Evolutionary conservation across 176 grass and related monocot genomes (phyloP).

Genomic region (Carex scoparia): DNA sequence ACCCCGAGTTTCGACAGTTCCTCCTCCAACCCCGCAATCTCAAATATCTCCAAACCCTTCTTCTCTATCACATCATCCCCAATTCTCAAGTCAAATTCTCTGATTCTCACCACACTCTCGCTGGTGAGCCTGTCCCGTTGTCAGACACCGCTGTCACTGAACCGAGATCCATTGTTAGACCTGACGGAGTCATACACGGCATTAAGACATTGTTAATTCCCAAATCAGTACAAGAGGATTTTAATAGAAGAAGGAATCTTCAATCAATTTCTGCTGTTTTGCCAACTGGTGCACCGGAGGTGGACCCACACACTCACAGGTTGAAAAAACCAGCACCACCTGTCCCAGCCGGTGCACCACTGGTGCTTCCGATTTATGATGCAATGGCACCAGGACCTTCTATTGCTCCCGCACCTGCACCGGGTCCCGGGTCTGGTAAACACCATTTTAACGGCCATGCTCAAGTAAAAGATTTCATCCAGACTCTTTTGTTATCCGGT

Average conservation of each 20-base stretch:
- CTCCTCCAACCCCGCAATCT: slow-evolving; percentile 84
- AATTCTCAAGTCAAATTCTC: slow-evolving; percentile 12
- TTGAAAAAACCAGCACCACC: slow-evolving; percentile 64
- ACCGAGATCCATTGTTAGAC: slow-evolving; percentile 39
- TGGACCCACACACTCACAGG: slow-evolving; percentile 60
- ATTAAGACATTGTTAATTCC: slow-evolving; percentile 56
- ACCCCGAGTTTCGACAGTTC: slow-evolving; percentile 80
- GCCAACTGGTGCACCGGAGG: slow-evolving; percentile 56
- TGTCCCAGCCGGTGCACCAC: slow-evolving; percentile 30
- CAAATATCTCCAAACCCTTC: slow-evolving; percentile 37
- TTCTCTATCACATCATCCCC: slow-evolving; percentile 72
- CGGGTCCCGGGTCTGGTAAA: slow-evolving; percentile 50
- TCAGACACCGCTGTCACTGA: not conserved
- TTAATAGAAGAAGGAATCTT: slow-evolving; percentile 69
- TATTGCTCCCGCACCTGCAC: slow-evolving; percentile 53
- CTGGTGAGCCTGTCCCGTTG: slow-evolving; percentile 43
- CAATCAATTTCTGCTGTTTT: slow-evolving; percentile 46
- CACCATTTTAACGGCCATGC: slow-evolving; percentile 58
- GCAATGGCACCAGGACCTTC: slow-evolving; percentile 50
- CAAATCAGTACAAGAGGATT: slow-evolving; percentile 65
- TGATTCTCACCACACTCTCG: slow-evolving; percentile 34
- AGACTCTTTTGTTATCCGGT: slow-evolving; percentile 56
- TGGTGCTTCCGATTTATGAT: slow-evolving; percentile 47
- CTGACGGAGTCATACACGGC: slow-evolving; percentile 76
- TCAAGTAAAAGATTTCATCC: slow-evolving; percentile 88